Percentiles rank a stretch among this genome's conserved stretches.
These are phyloP conservation scores for Sesbania bispinosa DNA, from an alignment of 306 rosid genomes.

Conservation along the genomic window DNA sequence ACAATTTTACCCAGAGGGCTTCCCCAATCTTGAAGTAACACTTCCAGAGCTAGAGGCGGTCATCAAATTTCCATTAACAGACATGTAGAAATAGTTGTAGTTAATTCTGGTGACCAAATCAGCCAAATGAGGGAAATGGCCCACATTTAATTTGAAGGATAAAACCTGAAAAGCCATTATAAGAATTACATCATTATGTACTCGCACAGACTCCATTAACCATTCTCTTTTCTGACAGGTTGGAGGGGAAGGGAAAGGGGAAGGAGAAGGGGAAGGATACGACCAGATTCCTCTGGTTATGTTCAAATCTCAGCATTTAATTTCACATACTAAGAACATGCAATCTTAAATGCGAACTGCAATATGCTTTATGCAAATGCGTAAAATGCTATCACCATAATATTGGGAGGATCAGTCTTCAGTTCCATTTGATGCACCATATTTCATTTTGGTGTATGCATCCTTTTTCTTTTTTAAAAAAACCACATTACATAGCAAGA, in stretches of 20 bases:
- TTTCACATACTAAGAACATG: neutral
- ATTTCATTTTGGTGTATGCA: neutral
- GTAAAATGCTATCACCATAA: neutral
- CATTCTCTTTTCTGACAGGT: neutral
- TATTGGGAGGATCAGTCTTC: neutral
- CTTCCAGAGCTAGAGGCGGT: slow-evolving; percentile 61
- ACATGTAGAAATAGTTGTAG: slow-evolving; percentile 90
- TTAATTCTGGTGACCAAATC: slow-evolving; percentile 94
- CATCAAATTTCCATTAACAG: slow-evolving; percentile 80
- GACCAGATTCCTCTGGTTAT: no score
- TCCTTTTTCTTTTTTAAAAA: neutral
- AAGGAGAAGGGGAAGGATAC: no score
- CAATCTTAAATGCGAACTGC: neutral
- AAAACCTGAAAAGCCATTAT: slow-evolving; percentile 63
- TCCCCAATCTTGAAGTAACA: slow-evolving; percentile 54
- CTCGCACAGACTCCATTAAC: neutral
- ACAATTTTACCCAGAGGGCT: slow-evolving; percentile 44
- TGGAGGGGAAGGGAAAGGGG: no score
- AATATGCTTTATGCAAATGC: neutral
- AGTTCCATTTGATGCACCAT: neutral
- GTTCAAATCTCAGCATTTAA: no score
- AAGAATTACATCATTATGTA: neutral
- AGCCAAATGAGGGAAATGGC: slow-evolving; percentile 95
- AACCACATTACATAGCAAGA: neutral
- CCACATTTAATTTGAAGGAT: slow-evolving; percentile 91